Evolutionary conservation across 2,329 filamentous ascomycete genomes (phyloP).

Genomic region (Pyricularia pennisetigena): DNA sequence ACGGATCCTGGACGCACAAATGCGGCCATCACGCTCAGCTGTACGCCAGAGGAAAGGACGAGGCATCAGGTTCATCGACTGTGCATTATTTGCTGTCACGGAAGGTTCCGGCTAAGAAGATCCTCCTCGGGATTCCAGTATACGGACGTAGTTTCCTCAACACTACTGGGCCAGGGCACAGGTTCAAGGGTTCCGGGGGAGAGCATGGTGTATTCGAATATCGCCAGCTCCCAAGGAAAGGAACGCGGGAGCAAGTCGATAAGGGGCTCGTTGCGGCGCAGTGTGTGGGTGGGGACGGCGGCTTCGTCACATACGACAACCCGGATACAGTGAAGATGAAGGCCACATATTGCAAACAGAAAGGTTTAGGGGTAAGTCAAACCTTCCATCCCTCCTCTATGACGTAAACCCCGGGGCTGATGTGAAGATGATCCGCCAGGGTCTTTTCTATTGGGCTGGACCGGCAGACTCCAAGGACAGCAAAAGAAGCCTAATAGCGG

Average conservation of each 20-base stretch:
- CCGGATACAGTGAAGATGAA: conserved; percentile 67
- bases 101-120: conserved; percentile 60
- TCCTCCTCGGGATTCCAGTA: conserved; percentile 65
- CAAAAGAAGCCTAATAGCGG: conserved; percentile 45
- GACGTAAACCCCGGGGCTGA: conserved; percentile 1
- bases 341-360: conserved; percentile 61
- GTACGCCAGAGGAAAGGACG: conserved; percentile 48
- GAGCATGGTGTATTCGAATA: conserved; percentile 69
- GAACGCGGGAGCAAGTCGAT: conserved; percentile 58
- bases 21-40: conserved; percentile 71
- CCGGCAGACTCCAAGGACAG: conserved; percentile 55
- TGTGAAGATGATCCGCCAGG: conserved; percentile 28
- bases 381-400: conserved; percentile 5
- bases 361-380: conserved; percentile 51
- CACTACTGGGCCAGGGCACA: conserved; percentile 54
- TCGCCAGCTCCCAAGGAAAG: conserved; percentile 51
- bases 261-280: conserved; percentile 58
- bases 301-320: conserved; percentile 74
- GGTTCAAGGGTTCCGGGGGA: conserved; percentile 43
- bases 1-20: conserved; percentile 56
- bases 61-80: conserved; percentile 56
- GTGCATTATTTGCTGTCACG: conserved; percentile 56
- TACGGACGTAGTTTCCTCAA: conserved; percentile 69
- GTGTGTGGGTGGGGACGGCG: conserved; percentile 63
- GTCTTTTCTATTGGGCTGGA: conserved; percentile 77